Conservation (phyloP, 192 early-diverging fungal genomes). For the Neocallimastix lanati region DNA sequence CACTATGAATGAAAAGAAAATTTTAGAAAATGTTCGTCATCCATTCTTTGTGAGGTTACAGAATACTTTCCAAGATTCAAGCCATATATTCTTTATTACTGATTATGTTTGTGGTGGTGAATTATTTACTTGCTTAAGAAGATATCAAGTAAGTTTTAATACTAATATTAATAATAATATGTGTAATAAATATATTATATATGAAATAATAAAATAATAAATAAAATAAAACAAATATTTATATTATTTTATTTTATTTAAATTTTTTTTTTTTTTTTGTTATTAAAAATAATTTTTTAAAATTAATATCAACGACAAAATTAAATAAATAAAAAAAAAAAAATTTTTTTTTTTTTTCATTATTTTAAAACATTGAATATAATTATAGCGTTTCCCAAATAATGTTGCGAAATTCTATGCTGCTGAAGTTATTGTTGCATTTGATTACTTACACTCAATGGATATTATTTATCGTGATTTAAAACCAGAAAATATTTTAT, state of each 20-base stretch:
- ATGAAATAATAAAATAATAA: too few species aligned
- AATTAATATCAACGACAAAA: too few species aligned
- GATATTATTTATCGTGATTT: not conserved
- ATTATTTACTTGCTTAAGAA: not conserved
- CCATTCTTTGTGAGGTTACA: not conserved
- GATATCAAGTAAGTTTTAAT: not conserved
- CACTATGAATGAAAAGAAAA: not conserved
- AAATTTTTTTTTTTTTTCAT: too few species aligned
- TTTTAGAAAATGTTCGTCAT: not conserved
- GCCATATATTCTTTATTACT: not conserved
- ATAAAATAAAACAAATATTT: too few species aligned
- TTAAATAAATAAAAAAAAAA: too few species aligned
- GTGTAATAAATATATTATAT: too few species aligned
- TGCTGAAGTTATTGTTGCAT: not conserved
- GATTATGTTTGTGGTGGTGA: not conserved
- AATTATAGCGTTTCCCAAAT: conserved; percentile 52
- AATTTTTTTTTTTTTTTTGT: too few species aligned
- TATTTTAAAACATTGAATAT: too few species aligned
- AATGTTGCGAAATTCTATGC: conserved; percentile 32
- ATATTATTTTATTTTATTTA: too few species aligned
- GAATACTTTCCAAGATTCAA: not conserved
- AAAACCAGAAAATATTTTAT: conserved; percentile 25
- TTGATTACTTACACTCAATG: not conserved
- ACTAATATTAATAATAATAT: too few species aligned
- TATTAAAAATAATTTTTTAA: too few species aligned